Conservation (phyloP, 2,329 filamentous ascomycete genomes). For the Fusarium oligoseptatum region DNA sequence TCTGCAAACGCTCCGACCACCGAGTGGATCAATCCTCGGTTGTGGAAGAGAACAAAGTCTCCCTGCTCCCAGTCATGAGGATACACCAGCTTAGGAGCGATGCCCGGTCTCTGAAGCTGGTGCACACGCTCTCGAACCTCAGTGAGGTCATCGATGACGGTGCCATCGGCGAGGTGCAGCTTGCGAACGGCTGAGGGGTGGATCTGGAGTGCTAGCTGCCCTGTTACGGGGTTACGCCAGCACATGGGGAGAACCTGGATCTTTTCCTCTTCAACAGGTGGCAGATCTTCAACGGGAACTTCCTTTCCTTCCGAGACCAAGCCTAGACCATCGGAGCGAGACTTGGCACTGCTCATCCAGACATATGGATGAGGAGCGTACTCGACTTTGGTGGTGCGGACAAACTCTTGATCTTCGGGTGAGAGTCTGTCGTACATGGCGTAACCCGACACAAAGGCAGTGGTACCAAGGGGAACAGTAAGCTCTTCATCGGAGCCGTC, state of each 20-base stretch:
- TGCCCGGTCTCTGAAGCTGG: constrained; percentile 77
- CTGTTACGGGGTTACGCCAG: constrained; percentile 82
- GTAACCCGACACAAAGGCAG: constrained; percentile 80
- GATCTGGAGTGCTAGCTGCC: constrained; percentile 77
- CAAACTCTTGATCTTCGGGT: constrained; percentile 76
- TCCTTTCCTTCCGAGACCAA: constrained; percentile 76
- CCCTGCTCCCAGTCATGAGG: constrained; percentile 83
- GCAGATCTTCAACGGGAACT: constrained; percentile 69
- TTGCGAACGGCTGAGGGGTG: constrained; percentile 79
- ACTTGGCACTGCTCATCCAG: constrained; percentile 80
- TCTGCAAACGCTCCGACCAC: constrained; percentile 81
- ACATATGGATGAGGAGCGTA: constrained; percentile 86
- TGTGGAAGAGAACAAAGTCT: constrained; percentile 83
- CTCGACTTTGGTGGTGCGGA: constrained; percentile 74
- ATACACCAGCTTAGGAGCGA: constrained; percentile 77
- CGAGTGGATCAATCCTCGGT: constrained; percentile 79
- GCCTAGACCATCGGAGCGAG: constrained; percentile 78
- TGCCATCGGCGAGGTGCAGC: constrained; percentile 76
- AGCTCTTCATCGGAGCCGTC: constrained; percentile 77
- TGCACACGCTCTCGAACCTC: constrained; percentile 77
- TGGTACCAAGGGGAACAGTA: constrained; percentile 79
- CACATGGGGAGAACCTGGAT: constrained; percentile 81
- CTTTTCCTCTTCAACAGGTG: constrained; percentile 73
- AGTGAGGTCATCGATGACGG: constrained; percentile 75
- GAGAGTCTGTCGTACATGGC: constrained; percentile 77